Conservation (phyloP, 345 rosid genomes). For the Hibiscus tridactylites region DNA sequence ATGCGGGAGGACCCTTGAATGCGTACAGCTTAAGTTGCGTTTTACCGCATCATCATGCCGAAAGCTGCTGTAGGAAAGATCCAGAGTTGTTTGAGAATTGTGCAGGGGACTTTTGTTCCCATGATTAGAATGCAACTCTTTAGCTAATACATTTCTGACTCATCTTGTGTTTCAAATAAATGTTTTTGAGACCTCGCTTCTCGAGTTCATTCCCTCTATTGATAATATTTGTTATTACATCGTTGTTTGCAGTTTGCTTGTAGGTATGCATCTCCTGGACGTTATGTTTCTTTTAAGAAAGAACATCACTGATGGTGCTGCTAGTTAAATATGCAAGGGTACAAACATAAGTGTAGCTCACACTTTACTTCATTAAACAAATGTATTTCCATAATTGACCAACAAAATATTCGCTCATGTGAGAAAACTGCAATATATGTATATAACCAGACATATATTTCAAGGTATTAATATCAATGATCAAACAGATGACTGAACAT, state of each 20-base stretch:
- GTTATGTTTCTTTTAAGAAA: not conserved
- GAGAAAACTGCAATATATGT: not conserved
- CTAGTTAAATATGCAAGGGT: not conserved
- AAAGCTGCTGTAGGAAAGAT: not conserved
- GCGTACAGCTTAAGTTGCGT: not conserved
- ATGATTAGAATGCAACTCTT: not conserved
- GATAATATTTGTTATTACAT: not conserved
- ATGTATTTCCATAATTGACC: too few species aligned
- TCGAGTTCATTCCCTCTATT: not conserved
- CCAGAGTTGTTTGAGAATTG: not conserved
- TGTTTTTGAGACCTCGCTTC: not conserved
- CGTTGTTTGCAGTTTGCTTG: too few species aligned
- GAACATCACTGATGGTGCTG: not conserved
- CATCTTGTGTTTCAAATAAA: conserved; percentile 2
- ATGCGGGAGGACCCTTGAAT: conserved; percentile 43
- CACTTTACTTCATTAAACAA: too few species aligned
- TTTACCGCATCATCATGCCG: not conserved
- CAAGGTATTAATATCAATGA: not conserved
- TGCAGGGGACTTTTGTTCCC: not conserved
- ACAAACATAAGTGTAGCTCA: not conserved
- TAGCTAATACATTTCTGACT: not conserved
- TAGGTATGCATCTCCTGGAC: not conserved
- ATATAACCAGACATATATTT: not conserved
- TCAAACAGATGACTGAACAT: not conserved
- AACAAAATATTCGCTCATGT: too few species aligned